Percentiles rank a stretch among this genome's conserved stretches.
Evolutionary conservation across 805 yeast species (phyloP).

Genomic region (Saccharomycopsis sp.): DNA sequence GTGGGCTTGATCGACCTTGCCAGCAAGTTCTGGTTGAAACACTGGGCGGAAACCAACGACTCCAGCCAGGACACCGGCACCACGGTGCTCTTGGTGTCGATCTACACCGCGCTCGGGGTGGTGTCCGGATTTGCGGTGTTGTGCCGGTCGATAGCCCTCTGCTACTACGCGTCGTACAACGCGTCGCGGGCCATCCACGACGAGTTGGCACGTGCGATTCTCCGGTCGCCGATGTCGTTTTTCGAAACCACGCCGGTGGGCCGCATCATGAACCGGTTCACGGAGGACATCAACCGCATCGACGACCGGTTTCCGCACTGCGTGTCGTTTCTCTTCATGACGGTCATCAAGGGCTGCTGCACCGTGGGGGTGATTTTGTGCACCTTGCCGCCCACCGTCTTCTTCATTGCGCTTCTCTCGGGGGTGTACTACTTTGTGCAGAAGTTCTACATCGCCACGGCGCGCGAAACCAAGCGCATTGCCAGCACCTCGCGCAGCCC

Average conservation of each 20-base stretch:
- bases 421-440: slow-evolving; percentile 65
- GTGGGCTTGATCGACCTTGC: slow-evolving; percentile 33
- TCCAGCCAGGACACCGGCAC: slow-evolving; percentile 30
- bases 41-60: slow-evolving; percentile 56
- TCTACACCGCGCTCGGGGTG: slow-evolving; percentile 53
- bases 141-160: slow-evolving; percentile 40
- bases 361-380: slow-evolving; percentile 47
- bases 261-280: slow-evolving; percentile 71
- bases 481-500: slow-evolving; percentile 67
- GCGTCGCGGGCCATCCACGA: slow-evolving; percentile 53
- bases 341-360: slow-evolving; percentile 38
- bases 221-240: slow-evolving; percentile 74
- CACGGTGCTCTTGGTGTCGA: slow-evolving; percentile 36
- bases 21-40: slow-evolving; percentile 58
- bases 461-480: slow-evolving; percentile 74
- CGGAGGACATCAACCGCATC: slow-evolving; percentile 52
- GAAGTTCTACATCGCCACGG: slow-evolving; percentile 56
- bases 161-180: slow-evolving; percentile 47
- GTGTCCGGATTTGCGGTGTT: slow-evolving; percentile 43
- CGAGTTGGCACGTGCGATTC: slow-evolving; percentile 46
- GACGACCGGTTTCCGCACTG: slow-evolving; percentile 53
- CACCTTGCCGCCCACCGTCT: slow-evolving; percentile 48
- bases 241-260: slow-evolving; percentile 86
- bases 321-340: slow-evolving; percentile 42
- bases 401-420: slow-evolving; percentile 41